Base-by-base conservation (phyloP, 208 protist genomes). In the Acanthamoeba lenticulata region DNA sequence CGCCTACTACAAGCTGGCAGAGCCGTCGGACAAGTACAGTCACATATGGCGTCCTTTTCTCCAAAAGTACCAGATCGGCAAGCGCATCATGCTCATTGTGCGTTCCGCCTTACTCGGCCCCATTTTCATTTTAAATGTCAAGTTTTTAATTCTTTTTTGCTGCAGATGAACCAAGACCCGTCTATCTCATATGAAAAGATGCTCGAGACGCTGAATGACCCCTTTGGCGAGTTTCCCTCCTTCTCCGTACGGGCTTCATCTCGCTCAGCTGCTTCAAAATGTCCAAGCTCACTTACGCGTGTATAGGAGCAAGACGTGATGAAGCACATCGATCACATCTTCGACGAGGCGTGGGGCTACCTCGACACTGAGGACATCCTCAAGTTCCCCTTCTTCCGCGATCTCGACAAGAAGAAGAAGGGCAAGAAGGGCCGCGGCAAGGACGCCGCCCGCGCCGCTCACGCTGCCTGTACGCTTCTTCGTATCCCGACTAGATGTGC, bases 341-440 rank as follows among this genome's bases (percentile, higher is more conserved):
- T 85, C 44, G 74, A 85, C 21, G 74, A 85, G 36, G 74, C 42
- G 4, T 85, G 74, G 74, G 74, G 74, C 19, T 85, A 85, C 42
- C 74, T 85, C 42, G 74, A 85, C 74, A 85, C 74, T 11, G 74
- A 85, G 44, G 74, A 85, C 45, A 85, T 85, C 42, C 74, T 85
- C 74, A 85, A 85, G 45, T 85, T 85, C 44, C 74, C 74, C n/a
- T 85, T 85, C 74, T 85, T 85, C 44, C 38, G 55, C n/a, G 74
- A 29, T 0, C 74, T 85, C 74, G 74, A 85, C 45, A 85, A 85
- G 42, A 85, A 85, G 74, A 85, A 85, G 74, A 85, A 85, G 44
- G 74, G 74, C 74, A 85, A 85, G 45, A 85, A 85, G 44, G 74
- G 74, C 7, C 74, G 74, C n/a, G 74, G 74, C 74, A 85, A 55